These are phyloP conservation scores for Botrytis pseudocinerea DNA, from an alignment of 2,329 filamentous ascomycete genomes.

Conservation along the genomic window DNA sequence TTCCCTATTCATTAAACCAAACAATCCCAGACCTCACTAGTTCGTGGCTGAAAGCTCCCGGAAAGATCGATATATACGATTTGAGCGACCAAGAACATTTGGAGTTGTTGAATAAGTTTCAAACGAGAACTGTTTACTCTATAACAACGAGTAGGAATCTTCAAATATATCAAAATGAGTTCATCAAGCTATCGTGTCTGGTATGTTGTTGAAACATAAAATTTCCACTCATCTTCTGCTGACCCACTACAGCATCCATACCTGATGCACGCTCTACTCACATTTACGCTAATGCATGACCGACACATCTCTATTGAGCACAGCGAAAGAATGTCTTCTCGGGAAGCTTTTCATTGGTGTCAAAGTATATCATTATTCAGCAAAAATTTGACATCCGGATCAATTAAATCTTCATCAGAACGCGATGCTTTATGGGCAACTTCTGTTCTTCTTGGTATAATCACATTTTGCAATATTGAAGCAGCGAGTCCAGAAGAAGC, in stretches of 20 bases:
- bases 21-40: background rate
- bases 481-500: slow-evolving; percentile 46
- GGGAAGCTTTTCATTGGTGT: slow-evolving; percentile 50
- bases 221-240: background rate
- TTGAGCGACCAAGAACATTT: slow-evolving; percentile 33
- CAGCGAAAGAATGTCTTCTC: slow-evolving; percentile 35
- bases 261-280: slow-evolving; percentile 55
- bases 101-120: slow-evolving; percentile 46
- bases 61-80: background rate
- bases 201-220: slow-evolving; percentile 41
- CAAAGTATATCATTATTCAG: slow-evolving; percentile 52
- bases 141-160: slow-evolving; percentile 42
- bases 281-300: slow-evolving; percentile 56
- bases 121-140: slow-evolving; percentile 46
- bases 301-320: slow-evolving; percentile 42
- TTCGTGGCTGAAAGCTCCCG: slow-evolving; percentile 9
- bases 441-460: slow-evolving; percentile 49
- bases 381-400: slow-evolving; percentile 42
- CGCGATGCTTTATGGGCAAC: slow-evolving; percentile 52
- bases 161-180: slow-evolving; percentile 42
- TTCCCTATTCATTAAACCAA: background rate
- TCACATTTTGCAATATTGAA: slow-evolving; percentile 49
- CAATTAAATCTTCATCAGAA: slow-evolving; percentile 42
- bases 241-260: slow-evolving; percentile 30
- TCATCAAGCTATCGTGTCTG: slow-evolving; percentile 44